Evolutionary conservation across 768 basidiomycete species (phyloP).

Genomic region (Lactarius sanguifluus): DNA sequence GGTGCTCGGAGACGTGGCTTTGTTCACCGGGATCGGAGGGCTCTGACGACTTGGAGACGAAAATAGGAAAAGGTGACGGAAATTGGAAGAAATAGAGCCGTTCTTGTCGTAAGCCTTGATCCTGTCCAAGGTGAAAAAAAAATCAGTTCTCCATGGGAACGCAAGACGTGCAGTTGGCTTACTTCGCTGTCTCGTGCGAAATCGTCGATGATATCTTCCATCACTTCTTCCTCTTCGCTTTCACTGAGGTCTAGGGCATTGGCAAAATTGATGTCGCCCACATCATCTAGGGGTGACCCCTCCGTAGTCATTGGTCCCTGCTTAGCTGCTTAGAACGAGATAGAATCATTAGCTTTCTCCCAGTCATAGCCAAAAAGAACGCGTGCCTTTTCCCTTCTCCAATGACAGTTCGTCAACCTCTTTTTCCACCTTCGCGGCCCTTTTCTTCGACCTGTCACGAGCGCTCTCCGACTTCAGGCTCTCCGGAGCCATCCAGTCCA

Average conservation of each 20-base stretch:
- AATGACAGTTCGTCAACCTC: constrained; percentile 39
- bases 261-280: constrained; percentile 46
- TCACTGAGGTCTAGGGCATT: constrained; percentile 72
- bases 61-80: constrained; percentile 79
- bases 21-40: constrained; percentile 32
- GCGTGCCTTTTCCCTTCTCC: constrained; percentile 39
- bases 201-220: constrained; percentile 75
- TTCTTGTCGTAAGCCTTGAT: constrained; percentile 54
- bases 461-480: constrained; percentile 54
- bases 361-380: neutral
- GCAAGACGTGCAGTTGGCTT: constrained; percentile 16
- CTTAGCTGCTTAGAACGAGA: constrained; percentile 24
- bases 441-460: constrained; percentile 39
- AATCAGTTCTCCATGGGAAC: constrained; percentile 4
- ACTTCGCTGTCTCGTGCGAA: constrained; percentile 54
- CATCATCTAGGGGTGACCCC: constrained; percentile 24
- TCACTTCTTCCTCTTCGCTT: constrained; percentile 74
- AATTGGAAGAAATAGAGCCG: constrained; percentile 89
- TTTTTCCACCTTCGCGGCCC: constrained; percentile 40
- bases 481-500: constrained; percentile 92
- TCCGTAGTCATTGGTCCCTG: constrained; percentile 33
- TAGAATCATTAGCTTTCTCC: neutral
- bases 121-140: constrained; percentile 38
- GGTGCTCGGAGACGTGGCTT: constrained; percentile 24
- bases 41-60: constrained; percentile 44